Conservation (phyloP, 495 filamentous ascomycete species). For the Xylaria acuta region DNA sequence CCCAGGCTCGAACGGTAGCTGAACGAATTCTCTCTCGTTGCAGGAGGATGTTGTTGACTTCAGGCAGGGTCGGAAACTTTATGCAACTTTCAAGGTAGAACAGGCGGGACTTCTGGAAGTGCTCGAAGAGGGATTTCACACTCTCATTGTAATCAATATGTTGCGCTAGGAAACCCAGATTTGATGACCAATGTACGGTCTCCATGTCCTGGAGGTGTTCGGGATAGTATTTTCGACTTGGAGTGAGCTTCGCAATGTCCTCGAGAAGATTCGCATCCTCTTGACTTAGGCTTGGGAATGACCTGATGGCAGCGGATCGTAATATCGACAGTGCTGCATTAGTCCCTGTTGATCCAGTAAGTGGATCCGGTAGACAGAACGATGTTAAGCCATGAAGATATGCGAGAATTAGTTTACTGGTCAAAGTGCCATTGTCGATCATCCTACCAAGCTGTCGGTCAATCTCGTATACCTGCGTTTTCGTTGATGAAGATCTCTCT, state of each 20-base stretch:
- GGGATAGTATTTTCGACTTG: constrained; percentile 47
- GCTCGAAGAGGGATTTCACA: constrained; percentile 52
- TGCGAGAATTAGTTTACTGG: constrained; percentile 58
- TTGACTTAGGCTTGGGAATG: constrained; percentile 51
- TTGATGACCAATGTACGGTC: constrained; percentile 30
- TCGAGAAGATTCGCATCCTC: constrained; percentile 50
- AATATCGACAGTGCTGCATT: constrained; percentile 64
- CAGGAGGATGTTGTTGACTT: constrained; percentile 36
- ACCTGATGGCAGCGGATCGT: constrained; percentile 53
- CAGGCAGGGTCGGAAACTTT: background rate
- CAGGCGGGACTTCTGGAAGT: constrained; percentile 40
- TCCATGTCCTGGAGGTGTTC: constrained; percentile 35
- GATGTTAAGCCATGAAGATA: constrained; percentile 70
- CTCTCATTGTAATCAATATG: constrained; percentile 53
- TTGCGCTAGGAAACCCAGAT: constrained; percentile 56
- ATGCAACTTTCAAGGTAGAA: constrained; percentile 24
- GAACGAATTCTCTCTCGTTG: constrained; percentile 54
- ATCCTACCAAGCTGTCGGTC: constrained; percentile 57
- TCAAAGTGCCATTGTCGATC: constrained; percentile 57
- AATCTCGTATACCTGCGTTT: constrained; percentile 50
- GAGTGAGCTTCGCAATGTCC: constrained; percentile 58
- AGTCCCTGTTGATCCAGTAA: constrained; percentile 65
- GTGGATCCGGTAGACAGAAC: constrained; percentile 60
- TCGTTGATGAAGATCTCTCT: constrained; percentile 14
- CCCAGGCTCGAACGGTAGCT: constrained; percentile 52